Evolutionary conservation across 2,329 filamentous ascomycete species (phyloP).

Genomic region (Cryphonectria japonica): DNA sequence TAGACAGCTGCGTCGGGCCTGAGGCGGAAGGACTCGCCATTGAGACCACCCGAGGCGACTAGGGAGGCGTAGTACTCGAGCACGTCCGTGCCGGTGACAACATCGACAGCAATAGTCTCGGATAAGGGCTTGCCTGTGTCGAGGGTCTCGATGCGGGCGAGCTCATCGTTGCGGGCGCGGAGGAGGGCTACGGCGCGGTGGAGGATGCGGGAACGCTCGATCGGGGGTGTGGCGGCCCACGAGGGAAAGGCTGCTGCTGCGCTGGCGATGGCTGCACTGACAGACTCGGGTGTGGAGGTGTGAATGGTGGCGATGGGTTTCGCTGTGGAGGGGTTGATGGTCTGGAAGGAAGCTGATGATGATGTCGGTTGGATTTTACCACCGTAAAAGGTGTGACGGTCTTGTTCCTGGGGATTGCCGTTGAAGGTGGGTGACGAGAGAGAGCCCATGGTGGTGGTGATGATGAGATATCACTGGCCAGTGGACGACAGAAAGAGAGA

Average conservation of each 20-base stretch:
- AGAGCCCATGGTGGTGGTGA: constrained; percentile 20
- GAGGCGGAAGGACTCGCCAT: constrained; percentile 77
- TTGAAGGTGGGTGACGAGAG: constrained; percentile 2
- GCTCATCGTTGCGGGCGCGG: constrained; percentile 75
- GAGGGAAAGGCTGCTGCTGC: constrained; percentile 72
- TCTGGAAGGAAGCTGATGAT: constrained; percentile 67
- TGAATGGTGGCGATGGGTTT: constrained; percentile 72
- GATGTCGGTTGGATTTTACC: constrained; percentile 68
- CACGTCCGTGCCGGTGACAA: constrained; percentile 82
- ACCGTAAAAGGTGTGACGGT: constrained; percentile 73
- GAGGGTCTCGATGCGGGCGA: constrained; percentile 78
- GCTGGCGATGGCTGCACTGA: constrained; percentile 73
- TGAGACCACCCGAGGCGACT: constrained; percentile 75
- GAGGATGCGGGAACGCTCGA: constrained; percentile 76
- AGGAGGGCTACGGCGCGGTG: constrained; percentile 76
- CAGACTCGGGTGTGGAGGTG: constrained; percentile 66
- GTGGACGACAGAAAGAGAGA: not conserved
- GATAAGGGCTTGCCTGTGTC: constrained; percentile 87
- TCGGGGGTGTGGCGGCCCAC: constrained; percentile 78
- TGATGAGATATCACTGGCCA: constrained; percentile 1
- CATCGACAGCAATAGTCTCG: constrained; percentile 82
- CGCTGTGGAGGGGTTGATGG: constrained; percentile 74
- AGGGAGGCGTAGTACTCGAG: constrained; percentile 85
- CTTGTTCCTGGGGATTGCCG: constrained; percentile 32
- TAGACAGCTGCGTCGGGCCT: constrained; percentile 80